Conservation (phyloP, 306 rosid genomes). For the Dryas octopetala region DNA sequence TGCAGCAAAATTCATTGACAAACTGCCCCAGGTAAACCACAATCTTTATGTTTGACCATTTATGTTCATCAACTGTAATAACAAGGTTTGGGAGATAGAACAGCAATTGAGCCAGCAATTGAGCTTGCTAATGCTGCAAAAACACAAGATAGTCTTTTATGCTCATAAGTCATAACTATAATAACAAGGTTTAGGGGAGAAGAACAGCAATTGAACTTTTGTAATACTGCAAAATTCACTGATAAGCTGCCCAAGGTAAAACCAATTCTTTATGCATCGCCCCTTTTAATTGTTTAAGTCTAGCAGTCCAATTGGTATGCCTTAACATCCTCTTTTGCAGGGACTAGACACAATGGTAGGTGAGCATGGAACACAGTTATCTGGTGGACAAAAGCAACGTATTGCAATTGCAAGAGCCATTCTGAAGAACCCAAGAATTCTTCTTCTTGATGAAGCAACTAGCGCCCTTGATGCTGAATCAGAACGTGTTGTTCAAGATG, state of each 20-base stretch:
- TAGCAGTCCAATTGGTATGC: not conserved
- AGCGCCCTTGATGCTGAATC: constrained; percentile 91
- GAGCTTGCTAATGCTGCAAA: too few species aligned
- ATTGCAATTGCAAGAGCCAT: constrained; percentile 96
- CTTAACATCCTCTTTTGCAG: constrained; percentile 22
- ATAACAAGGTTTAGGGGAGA: too few species aligned
- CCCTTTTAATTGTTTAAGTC: too few species aligned
- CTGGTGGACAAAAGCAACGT: constrained; percentile 97
- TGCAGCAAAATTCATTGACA: constrained; percentile 83
- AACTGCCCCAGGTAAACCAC: constrained; percentile 52
- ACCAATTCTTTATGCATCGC: too few species aligned
- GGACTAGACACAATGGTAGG: constrained; percentile 85
- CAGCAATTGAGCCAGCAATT: too few species aligned
- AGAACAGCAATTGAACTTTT: too few species aligned
- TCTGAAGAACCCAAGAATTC: constrained; percentile 79
- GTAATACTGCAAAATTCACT: too few species aligned
- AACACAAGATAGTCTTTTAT: too few species aligned
- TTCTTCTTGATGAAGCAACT: constrained; percentile 95
- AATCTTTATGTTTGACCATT: not conserved
- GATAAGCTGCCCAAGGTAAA: too few species aligned
- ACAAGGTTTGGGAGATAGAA: too few species aligned
- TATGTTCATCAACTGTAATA: not conserved
- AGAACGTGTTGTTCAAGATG: constrained; percentile 92
- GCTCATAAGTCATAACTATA: too few species aligned
- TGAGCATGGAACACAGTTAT: constrained; percentile 83